Evolutionary conservation across 441 rosid species (phyloP).

Genomic region (Populus hybrid): DNA sequence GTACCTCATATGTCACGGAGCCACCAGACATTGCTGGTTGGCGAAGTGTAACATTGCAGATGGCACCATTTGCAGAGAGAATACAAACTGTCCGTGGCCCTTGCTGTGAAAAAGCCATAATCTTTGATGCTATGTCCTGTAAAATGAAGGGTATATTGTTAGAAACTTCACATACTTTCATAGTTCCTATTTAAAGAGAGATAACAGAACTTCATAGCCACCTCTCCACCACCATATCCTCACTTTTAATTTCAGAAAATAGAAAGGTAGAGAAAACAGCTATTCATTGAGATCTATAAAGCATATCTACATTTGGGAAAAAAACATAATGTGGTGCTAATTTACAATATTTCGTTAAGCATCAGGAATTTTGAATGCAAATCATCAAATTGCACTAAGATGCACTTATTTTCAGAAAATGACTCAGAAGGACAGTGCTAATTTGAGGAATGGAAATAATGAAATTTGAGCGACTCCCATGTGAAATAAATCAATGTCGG

Average conservation of each 20-base stretch:
- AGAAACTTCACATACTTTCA: background rate
- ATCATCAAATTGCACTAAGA: background rate
- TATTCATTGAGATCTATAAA: background rate
- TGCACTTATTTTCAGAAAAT: background rate
- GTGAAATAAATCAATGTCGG: no score
- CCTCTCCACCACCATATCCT: background rate
- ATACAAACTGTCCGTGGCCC: conserved; percentile 90
- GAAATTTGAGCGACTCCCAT: background rate
- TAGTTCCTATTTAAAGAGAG: background rate
- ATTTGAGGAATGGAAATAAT: background rate
- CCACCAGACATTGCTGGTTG: conserved; percentile 61
- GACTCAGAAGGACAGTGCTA: background rate
- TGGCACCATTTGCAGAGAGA: conserved; percentile 92
- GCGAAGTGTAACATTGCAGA: conserved; percentile 72
- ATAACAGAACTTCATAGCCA: background rate
- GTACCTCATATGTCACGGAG: conserved; percentile 75
- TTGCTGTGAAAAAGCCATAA: conserved; percentile 74
- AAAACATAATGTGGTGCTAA: background rate
- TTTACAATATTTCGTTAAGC: background rate
- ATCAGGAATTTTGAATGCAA: background rate
- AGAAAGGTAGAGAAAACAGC: no score
- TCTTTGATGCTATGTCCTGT: conserved; percentile 81
- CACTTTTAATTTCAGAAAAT: background rate
- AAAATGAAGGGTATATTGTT: background rate
- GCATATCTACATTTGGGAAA: background rate